Evolutionary conservation across 1,284 basidiomycete genomes (phyloP), one percentile per base, ranked within the genome.

Genomic region (Trichosporon sp.): DNA sequence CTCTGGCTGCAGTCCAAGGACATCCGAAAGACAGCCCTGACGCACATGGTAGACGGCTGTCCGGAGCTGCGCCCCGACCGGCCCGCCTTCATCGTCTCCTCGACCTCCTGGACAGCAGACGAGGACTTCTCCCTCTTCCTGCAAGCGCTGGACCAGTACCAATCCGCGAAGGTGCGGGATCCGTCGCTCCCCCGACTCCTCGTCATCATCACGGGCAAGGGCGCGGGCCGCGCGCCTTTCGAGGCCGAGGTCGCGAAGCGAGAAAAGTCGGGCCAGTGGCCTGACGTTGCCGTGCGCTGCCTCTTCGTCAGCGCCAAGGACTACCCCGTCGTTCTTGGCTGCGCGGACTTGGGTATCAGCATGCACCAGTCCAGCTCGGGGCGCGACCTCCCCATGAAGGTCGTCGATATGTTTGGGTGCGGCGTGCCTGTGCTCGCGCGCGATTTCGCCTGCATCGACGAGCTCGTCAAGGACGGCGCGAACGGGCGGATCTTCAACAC

Each of bases 341-440:
- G 92, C 3, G 94, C 95, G 2, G 95, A 99, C 82, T 78, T 99
- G 19, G 97, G 97, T 0, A 88, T 99, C 65, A 94, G 90, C 70
- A 85, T 99, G 70, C 97, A 99, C 83, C 89, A 90, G 16, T 94
- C 92, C 80, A 95, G 93, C 0, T 96, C 93, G 0, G 92, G 89
- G 0, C 85, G 96, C 63, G 97, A 99, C 83, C 86, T 99, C 68
- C 97, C 97, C 1, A 99, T 99, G 97, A 99, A 99, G 84, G 91
- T 99, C 8, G 96, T 99, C 1, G 97, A 99, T 82, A 98, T 99
- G 97, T 97, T 99, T 83, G 97, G 97, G 0, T 98, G 95, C 76
- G 91, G 90, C 1, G 85, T 98, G 67, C 96, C 96, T 0, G 97
- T 98, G 3, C 92, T 96, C 74, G 96, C 97, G 0, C 87, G 95